phyloP scores from a whole-genome alignment of 345 rosid genomes.

The Sonneratia caseolaris region DNA sequence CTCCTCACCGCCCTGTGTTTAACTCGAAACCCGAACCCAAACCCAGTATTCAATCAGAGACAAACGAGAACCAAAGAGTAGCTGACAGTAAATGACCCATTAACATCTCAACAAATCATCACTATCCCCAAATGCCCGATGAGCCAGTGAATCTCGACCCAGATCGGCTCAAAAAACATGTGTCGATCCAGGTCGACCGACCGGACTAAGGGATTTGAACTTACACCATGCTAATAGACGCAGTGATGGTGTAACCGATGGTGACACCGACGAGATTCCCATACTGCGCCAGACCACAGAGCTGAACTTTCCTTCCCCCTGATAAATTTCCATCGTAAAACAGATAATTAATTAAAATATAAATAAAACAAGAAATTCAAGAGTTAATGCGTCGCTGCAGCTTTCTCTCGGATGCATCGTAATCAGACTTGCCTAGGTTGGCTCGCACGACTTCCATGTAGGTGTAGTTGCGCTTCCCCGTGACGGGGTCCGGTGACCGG shows the following conservation, averaged over 20 bases:
- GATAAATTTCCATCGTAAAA: neutral
- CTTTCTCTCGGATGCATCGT: too few relatives aligned
- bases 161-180: too few relatives aligned
- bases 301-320: conserved; percentile 47
- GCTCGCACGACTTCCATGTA: conserved; percentile 84
- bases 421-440: conserved; percentile 35
- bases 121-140: too few relatives aligned
- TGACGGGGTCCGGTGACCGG: conserved; percentile 60
- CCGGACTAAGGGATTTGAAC: conserved; percentile 5
- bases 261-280: conserved; percentile 56
- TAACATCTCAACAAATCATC: too few relatives aligned
- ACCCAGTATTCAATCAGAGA: neutral
- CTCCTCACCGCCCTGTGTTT: conserved; percentile 45
- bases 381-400: neutral
- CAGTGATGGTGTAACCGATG: conserved; percentile 80
- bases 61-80: neutral
- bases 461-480: conserved; percentile 71
- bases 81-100: too few relatives aligned
- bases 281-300: conserved; percentile 77
- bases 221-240: conserved; percentile 93
- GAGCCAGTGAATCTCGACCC: too few relatives aligned
- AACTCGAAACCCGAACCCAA: neutral
- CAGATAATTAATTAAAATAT: neutral
- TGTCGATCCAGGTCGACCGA: too few relatives aligned
- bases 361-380: neutral